Evolutionary conservation across 345 rosid species (phyloP), one percentile per base, ranked within the genome.

Genomic region (Carallia brachiata): DNA sequence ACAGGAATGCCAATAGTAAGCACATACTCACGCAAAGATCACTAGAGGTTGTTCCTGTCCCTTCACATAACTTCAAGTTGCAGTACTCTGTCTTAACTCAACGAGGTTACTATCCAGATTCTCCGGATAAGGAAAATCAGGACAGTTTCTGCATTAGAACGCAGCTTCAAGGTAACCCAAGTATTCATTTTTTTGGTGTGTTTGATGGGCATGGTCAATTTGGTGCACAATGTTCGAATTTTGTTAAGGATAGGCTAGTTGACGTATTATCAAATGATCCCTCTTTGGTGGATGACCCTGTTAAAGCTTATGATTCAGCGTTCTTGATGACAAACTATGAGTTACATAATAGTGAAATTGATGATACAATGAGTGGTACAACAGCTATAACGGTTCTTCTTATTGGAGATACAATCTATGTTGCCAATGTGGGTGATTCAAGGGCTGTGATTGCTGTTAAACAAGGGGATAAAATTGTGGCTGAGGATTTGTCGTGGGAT

Each of bases 341-440:
- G 84, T 79, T 95, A 66, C 98, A 83, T 63, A 61, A 63, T 15
- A 90, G 97, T 68, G 89, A 82, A 36, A 86, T 95, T 74, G 99
- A 95, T 76, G 99, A 95, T 78, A 55, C 96, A 12, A 80, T 87
- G 96, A 92, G 99, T 72, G 98, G 99, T 54, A 95, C 98, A 15
- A 92, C 99, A 2, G 97, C 98, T 0, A 92, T 95, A 63, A 89
- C 98, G 0, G 99, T 89, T 73, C 94, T 95, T 82, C 88, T 90
- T 39, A 66, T 86, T 76, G 99, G 88, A 65, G 94, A 95, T 77
- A 85, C 76, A 71, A 79, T 95, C 34, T 84, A 86, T 77, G 94
- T 95, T 36, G 98, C 99, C 8, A 95, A 95, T 82, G 99, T 83
- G 61, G 98, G 98, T n/a, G 99, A 95, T 75, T 95, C 99, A 27